Conservation (phyloP, 192 early-diverging fungal genomes). For the Gryganskiella cystojenkinii region DNA sequence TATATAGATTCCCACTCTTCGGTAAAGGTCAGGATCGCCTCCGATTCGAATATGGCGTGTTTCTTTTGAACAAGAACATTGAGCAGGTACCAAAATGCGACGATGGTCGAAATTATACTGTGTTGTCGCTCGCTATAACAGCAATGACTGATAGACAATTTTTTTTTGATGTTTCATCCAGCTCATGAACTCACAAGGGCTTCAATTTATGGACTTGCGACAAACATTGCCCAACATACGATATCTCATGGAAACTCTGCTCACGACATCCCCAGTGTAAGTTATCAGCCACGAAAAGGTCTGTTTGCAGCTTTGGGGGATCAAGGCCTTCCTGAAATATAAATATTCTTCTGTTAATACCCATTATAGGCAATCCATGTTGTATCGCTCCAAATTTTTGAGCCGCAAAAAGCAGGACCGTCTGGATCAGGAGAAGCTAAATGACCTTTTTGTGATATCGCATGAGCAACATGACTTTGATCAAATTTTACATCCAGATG, state of each 20-base stretch:
- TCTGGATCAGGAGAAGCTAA: conserved; percentile 30
- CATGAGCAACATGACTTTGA: conserved; percentile 38
- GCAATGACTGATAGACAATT: neutral
- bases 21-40: conserved; percentile 70
- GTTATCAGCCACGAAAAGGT: too few relatives aligned
- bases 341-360: too few relatives aligned
- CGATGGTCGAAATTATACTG: neutral
- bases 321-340: too few relatives aligned
- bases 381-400: conserved; percentile 37
- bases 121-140: neutral
- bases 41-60: conserved; percentile 87
- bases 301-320: too few relatives aligned
- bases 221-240: conserved; percentile 79
- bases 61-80: conserved; percentile 87
- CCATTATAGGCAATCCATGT: conserved; percentile 37
- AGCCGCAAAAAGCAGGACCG: conserved; percentile 32
- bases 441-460: conserved; percentile 31
- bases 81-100: conserved; percentile 85
- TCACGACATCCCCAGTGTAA: conserved; percentile 57
- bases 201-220: conserved; percentile 74
- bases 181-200: conserved; percentile 75
- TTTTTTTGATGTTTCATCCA: conserved; percentile 31
- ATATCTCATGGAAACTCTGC: conserved; percentile 62
- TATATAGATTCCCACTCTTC: conserved; percentile 83
- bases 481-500: conserved; percentile 9